phyloP scores from a whole-genome alignment of 805 yeast genomes.

The Kurtzmaniella fragi region DNA sequence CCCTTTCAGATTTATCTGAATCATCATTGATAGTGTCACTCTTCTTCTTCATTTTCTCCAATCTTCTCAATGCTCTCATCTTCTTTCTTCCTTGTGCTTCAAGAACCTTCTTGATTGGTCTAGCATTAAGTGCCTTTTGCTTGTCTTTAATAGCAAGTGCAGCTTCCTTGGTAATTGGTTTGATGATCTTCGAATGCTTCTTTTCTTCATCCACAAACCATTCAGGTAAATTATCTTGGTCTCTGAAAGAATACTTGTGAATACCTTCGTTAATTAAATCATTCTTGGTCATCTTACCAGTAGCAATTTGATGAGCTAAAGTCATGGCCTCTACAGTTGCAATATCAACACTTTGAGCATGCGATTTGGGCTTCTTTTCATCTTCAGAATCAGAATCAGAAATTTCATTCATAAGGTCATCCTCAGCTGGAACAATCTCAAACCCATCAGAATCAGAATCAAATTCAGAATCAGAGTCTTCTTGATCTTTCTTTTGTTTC shows the following conservation, averaged over 20 bases:
- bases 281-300: conserved; percentile 79
- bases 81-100: conserved; percentile 96
- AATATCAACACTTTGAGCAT: conserved; percentile 65
- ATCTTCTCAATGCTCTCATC: conserved; percentile 76
- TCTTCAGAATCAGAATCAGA: conserved; percentile 50
- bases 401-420: conserved; percentile 23
- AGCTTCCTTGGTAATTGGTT: conserved; percentile 91
- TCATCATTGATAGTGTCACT: conserved; percentile 87
- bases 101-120: conserved; percentile 97
- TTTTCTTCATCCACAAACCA: conserved; percentile 96
- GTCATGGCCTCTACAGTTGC: conserved; percentile 98
- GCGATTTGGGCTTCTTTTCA: conserved; percentile 41
- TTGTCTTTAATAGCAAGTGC: conserved; percentile 40
- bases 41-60: conserved; percentile 85
- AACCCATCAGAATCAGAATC: conserved; percentile 30
- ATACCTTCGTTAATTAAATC: conserved; percentile 90
- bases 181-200: conserved; percentile 74
- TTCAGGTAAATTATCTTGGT: conserved; percentile 84
- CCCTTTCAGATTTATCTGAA: conserved; percentile 79
- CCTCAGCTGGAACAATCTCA: conserved; percentile 35
- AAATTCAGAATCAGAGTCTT: conserved; percentile 39
- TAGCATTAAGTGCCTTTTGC: conserved; percentile 70
- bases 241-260: conserved; percentile 88
- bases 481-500: conserved; percentile 4
- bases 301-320: conserved; percentile 89